Base-by-base conservation (phyloP, 2,329 filamentous ascomycete species). In the Curvularia spicifera region DNA sequence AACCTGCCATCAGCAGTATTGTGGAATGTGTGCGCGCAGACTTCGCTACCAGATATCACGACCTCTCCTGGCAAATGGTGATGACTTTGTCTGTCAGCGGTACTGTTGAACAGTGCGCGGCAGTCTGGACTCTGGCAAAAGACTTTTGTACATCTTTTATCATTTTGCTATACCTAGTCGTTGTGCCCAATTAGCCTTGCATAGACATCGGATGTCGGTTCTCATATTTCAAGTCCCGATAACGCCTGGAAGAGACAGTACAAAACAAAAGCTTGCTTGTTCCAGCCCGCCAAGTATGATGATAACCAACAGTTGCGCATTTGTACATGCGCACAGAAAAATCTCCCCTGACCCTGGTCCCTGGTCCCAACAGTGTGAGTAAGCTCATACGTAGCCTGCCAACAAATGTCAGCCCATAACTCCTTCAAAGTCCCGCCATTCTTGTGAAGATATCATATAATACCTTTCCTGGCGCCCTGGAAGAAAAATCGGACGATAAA, bases 401-500 rank as follows among this genome's bases (percentile, higher is more conserved):
- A 64, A 57, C 58, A 59, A 37, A 46, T 39, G 63, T 68, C 64
- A 68, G 67, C 66, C 51, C 35, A 43, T n/a, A 42, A 49, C 48
- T 26, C 29, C 31, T 37, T 22, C 35, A 18, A 49, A 53, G 31
- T 26, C 50, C 54, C 31, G 40, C 56, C 42, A 40, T 28, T 40
- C 13, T 33, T 29, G 15, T n/a, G 13, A 28, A 49, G 53, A 37
- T 20, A 49, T 59, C 46, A 70, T 61, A 70, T 60, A 48, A 71
- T 68, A 72, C 87, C 87, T 82, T 89, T 89, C 73, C 87, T 78
- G n/a, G 86, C 86, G 37, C 87, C 93, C 84, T 97, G 94, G 87
- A 99, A 99, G 83, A 99, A 99, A 88, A 98, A 98, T 66, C 92
- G 84, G 70, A 99, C 95, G 69, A 99, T 89, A 78, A 98, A 97